Base-by-base conservation (phyloP, 2,329 filamentous ascomycete species). In the Paraconiothyrium sp. region DNA sequence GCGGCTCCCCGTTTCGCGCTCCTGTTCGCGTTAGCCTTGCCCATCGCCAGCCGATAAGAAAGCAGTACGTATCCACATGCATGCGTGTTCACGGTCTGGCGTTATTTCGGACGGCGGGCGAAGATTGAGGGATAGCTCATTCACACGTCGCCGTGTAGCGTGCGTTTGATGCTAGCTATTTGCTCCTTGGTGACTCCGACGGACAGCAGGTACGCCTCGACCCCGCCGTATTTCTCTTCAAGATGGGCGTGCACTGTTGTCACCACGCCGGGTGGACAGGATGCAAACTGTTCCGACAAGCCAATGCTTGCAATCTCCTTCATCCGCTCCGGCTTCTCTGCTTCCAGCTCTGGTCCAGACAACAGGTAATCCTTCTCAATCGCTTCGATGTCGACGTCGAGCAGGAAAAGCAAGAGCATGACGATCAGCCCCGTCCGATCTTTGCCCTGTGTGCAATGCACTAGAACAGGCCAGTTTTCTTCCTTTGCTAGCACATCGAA, bases 401-500 rank as follows among this genome's bases (percentile, higher is more conserved):
- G 82, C 11, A 91, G 80, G 70, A 94, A 83, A 22, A 96, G 80
- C 0, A 90, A 78, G 4, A 97, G 81, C 44, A 90, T 81, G 5
- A 92, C 82, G 11, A 92, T 82, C 13, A 97, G 81, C 0, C 93
- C 93, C 1, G 88, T 93, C 2, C 93, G 86, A 73, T 97, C 93
- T 75, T 97, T 97, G 60, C 93, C 93, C 72, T 96, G 92, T 0
- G 93, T 95, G 77, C 93, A 97, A 77, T 97, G 92, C 2, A 95
- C 80, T 8, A 97, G 74, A 0, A 89, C 78, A 0, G 93, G 92
- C 65, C 89, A 88, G 16, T 83, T 83, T 0, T 76, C 68, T 2
- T 81, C 74, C 1, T 83, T 75, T 10, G 83, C 78, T 27, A 88
- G 76, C 7, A 86, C 76, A 8, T 80, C 78, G 41, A 89, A 84